Conservation (phyloP, 1,284 basidiomycete species). For the Anthracocystis panici-leucophaei region DNA sequence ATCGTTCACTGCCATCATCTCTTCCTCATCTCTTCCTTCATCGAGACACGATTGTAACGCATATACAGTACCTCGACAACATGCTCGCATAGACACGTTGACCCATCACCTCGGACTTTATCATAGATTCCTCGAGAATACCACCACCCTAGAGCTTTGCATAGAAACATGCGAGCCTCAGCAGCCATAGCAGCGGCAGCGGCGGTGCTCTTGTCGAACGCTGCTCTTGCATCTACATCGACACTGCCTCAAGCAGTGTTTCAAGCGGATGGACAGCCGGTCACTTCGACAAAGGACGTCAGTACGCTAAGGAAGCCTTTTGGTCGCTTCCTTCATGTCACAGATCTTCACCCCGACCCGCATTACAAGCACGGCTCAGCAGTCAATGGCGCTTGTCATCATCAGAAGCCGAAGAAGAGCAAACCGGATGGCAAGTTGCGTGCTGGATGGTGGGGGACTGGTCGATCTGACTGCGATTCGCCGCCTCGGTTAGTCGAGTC, state of each 20-base stretch:
- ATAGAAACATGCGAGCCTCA: slow-evolving; percentile 6
- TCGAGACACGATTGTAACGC: neutral
- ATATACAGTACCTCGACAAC: neutral
- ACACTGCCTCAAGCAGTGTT: slow-evolving; percentile 21
- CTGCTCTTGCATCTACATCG: slow-evolving; percentile 5
- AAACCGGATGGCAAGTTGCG: slow-evolving; percentile 53
- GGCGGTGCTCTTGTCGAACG: slow-evolving; percentile 16
- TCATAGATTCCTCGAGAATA: neutral
- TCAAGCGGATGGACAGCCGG: neutral
- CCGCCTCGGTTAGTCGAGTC: slow-evolving; percentile 82
- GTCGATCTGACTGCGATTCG: slow-evolving; percentile 83
- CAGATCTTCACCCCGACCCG: slow-evolving; percentile 84
- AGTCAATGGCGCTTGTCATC: slow-evolving; percentile 49
- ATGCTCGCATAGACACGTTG: slow-evolving; percentile 9
- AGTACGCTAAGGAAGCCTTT: slow-evolving; percentile 64
- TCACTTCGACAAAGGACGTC: neutral
- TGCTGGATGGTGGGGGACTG: slow-evolving; percentile 69
- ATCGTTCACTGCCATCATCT: neutral
- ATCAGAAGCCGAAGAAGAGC: slow-evolving; percentile 58
- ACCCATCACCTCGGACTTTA: too few relatives aligned
- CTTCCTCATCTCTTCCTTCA: neutral
- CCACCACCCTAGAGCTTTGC: neutral
- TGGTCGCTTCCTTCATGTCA: slow-evolving; percentile 82
- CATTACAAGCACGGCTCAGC: slow-evolving; percentile 74
- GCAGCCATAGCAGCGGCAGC: slow-evolving; percentile 13